Conservation (phyloP, 169 alveolate genomes). For the Condylostoma magnum region DNA sequence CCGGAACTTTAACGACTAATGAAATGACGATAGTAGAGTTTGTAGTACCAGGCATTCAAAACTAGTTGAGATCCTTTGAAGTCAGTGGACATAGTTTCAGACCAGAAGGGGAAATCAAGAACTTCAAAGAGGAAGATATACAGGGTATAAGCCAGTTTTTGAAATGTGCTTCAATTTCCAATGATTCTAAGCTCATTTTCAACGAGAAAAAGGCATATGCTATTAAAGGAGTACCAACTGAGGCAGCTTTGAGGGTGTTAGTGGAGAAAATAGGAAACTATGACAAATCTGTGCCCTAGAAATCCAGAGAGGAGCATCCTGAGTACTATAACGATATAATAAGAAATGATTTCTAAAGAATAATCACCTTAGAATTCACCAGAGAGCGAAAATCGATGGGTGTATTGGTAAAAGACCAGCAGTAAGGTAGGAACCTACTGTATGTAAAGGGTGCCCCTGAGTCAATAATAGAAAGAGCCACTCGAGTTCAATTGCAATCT, state of each 20-base stretch:
- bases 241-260: slow-evolving; percentile 72
- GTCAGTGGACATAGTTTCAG: slow-evolving; percentile 60
- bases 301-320: slow-evolving; percentile 24
- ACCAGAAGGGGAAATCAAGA: slow-evolving; percentile 59
- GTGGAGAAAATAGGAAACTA: slow-evolving; percentile 66
- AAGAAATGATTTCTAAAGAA: slow-evolving; percentile 45
- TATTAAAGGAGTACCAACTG: slow-evolving; percentile 73
- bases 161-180: slow-evolving; percentile 46
- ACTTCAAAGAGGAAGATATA: slow-evolving; percentile 11
- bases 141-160: slow-evolving; percentile 37
- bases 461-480: slow-evolving; percentile 86
- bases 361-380: slow-evolving; percentile 95
- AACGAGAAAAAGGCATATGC: slow-evolving; percentile 50
- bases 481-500: slow-evolving; percentile 63
- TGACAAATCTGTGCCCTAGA: slow-evolving; percentile 6
- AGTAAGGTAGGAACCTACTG: slow-evolving; percentile 54
- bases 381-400: slow-evolving; percentile 97
- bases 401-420: slow-evolving; percentile 67
- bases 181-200: slow-evolving; percentile 50
- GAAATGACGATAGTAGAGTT: slow-evolving; percentile 90
- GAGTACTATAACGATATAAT: slow-evolving; percentile 24
- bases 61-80: neutral
- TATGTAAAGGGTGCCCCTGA: slow-evolving; percentile 99
- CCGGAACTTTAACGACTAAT: slow-evolving; percentile 99
- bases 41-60: slow-evolving; percentile 39